Base-by-base conservation (phyloP, 116 monocot species). In the Phalaenopsis hybrid region DNA sequence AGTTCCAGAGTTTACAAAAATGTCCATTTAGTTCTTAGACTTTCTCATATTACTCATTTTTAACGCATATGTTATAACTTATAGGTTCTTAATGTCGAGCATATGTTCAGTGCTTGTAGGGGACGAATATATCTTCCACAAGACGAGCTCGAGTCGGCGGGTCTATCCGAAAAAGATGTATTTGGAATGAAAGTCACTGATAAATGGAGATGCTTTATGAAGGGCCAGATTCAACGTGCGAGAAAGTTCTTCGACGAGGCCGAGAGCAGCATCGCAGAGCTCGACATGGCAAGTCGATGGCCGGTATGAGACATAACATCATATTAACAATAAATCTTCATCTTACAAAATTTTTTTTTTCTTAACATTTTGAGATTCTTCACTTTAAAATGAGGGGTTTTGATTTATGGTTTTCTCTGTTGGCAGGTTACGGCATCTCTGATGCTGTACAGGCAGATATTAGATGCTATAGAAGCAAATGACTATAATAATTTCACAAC, bases 401-500 rank as follows among this genome's bases (percentile, higher is more conserved):
- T 59, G 59, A 59, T 34, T 28, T 69, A 25, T 31, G 9, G 13
- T 61, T 34, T 25, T 34, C 33, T 67, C 1, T 68, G 7, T 5
- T 68, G 81, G 13, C 81, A 96, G 97, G 93, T 97, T 65, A 91
- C 84, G 72, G 91, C 93, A 13, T 93, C 94, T 20, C 77, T 93
- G 52, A n/a, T 94, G 48, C 81, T 97, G 33, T 97, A 97, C 70
- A 78, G 91, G 34, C 87, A 94, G 75, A 97, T 94, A 73, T 77
- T 97, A 44, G 93, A 94, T 80, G 91, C 92, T 21, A 94, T 97
- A n/a, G 94, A 97, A 84, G 94, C 85, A 41, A 97, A 94, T 74
- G 94, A 97, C 59, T 97, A 97, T 63, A 55, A 97, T 77, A 97
- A 94, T 87, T 97, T 97, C 89, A 93, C 92, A 2, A 93, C 87